These are phyloP conservation scores for Aegilops umbellulata DNA, from an alignment of 176 grass and related monocot species.

Conservation along the genomic window DNA sequence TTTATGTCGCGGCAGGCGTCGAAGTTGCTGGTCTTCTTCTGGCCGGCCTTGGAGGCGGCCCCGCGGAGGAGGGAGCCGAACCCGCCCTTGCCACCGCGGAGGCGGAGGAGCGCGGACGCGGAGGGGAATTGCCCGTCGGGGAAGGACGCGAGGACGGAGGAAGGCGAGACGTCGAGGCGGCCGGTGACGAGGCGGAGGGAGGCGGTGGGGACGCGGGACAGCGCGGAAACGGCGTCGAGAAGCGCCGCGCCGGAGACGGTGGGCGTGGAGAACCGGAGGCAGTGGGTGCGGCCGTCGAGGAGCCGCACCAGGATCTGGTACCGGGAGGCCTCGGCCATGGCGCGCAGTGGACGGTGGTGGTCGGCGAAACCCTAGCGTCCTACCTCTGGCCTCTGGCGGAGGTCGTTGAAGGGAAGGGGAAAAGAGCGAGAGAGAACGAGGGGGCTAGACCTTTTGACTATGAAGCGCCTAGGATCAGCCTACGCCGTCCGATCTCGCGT, in stretches of 20 bases:
- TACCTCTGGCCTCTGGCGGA: conserved; percentile 27
- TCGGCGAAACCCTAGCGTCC: conserved; percentile 39
- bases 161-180: conserved; percentile 35
- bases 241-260: conserved; percentile 51
- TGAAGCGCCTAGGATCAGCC: not conserved
- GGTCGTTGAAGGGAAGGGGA: not conserved
- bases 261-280: conserved; percentile 62
- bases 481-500: not conserved
- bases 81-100: conserved; percentile 90
- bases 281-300: conserved; percentile 73
- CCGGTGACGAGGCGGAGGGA: conserved; percentile 58
- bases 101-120: conserved; percentile 56
- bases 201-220: conserved; percentile 37
- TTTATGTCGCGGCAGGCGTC: conserved; percentile 97
- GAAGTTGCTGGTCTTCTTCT: conserved; percentile 98
- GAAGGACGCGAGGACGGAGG: conserved; percentile 40
- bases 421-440: not conserved
- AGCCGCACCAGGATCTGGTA: conserved; percentile 73
- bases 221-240: conserved; percentile 34
- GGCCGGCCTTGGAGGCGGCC: conserved; percentile 89
- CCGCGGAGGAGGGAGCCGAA: conserved; percentile 94
- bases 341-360: not conserved
- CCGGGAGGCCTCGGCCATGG: conserved; percentile 47
- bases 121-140: conserved; percentile 53
- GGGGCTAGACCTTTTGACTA: not conserved